Base-by-base conservation (phyloP, 2,329 filamentous ascomycete genomes). In the Stagonosporopsis cucurbitacearum region DNA sequence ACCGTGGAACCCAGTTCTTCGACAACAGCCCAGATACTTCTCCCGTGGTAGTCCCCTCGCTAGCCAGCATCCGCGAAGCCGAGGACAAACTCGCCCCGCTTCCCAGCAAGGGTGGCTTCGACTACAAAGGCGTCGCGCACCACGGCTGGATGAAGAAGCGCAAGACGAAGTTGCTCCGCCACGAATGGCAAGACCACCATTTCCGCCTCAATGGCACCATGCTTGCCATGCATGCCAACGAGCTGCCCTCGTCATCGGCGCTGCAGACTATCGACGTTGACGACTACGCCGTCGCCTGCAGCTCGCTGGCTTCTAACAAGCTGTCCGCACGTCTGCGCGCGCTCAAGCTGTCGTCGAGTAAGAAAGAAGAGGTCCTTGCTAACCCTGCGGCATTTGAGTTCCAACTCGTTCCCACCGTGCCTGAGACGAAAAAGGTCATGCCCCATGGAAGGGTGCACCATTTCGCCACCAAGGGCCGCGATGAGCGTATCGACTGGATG, bases 401-500 rank as follows among this genome's bases (percentile, higher is more conserved):
- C 80, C 91, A 96, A 81, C 86, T 96, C 23, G 87, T 96, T 54
- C 91, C 91, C 3, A 53, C 78, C 72, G 60, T 81, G 73, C 62
- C 76, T 68, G 53, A 79, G 63, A 58, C 70, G 51, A 70, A 66
- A 66, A 77, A 66, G 46, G 66, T 74, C 33, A 58, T 73, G 51
- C 69, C 70, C 5, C 69, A 71, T 36, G 86, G 86, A 67, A 97
- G 96, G 82, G 90, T 91, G 40, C 94, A 98, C 71, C 92, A 98
- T 74, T 98, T 98, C 73, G 91, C 94, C 0, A 94, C 97, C 65
- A 89, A 89, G 78, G 86, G 83, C 67, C 85, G 92, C 13, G 91
- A 97, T 71, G 91, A 97, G 73, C 85, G 94, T 59, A 97, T 98
- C 69, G 94, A 97, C 74, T 99, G 95, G 95, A 96, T 96, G 91